phyloP scores from a whole-genome alignment of 2,329 filamentous ascomycete species.

The Exophiala viscosa region DNA sequence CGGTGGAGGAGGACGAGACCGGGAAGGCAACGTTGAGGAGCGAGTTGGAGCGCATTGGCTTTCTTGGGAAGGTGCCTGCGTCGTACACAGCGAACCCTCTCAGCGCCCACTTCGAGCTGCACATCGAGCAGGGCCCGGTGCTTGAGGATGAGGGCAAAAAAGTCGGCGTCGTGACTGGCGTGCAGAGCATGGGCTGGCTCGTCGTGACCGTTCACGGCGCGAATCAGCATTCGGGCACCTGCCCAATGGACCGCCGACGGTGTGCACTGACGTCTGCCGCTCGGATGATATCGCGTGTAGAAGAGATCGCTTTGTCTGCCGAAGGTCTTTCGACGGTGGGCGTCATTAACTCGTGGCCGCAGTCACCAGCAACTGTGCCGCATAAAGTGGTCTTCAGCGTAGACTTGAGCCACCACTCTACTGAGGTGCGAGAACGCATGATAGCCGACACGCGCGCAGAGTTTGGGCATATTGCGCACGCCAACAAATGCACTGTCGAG shows the following conservation, averaged over 20 bases:
- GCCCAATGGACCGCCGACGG: slow-evolving; percentile 61
- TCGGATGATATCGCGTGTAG: slow-evolving; percentile 64
- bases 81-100: slow-evolving; percentile 60
- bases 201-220: slow-evolving; percentile 62
- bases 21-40: slow-evolving; percentile 53
- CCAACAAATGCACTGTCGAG: slow-evolving; percentile 10
- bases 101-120: slow-evolving; percentile 75
- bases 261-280: slow-evolving; percentile 66
- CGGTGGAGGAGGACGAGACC: slow-evolving; percentile 43
- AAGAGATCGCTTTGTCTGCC: slow-evolving; percentile 60
- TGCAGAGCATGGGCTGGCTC: slow-evolving; percentile 72
- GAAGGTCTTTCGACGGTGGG: slow-evolving; percentile 65
- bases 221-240: slow-evolving; percentile 72
- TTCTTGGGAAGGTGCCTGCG: slow-evolving; percentile 57
- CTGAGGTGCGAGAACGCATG: slow-evolving; percentile 15
- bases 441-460: slow-evolving; percentile 7
- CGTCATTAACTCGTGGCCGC: slow-evolving; percentile 64
- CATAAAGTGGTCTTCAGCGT: slow-evolving; percentile 19
- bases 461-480: slow-evolving; percentile 8
- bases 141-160: slow-evolving; percentile 63
- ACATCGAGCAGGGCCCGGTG: slow-evolving; percentile 79
- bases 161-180: slow-evolving; percentile 70
- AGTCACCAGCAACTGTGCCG: slow-evolving; percentile 59
- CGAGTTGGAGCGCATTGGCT: slow-evolving; percentile 68
- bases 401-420: slow-evolving; percentile 24